phyloP scores from a whole-genome alignment of 192 early-diverging fungal species.

The Blastocladiella britannica region DNA sequence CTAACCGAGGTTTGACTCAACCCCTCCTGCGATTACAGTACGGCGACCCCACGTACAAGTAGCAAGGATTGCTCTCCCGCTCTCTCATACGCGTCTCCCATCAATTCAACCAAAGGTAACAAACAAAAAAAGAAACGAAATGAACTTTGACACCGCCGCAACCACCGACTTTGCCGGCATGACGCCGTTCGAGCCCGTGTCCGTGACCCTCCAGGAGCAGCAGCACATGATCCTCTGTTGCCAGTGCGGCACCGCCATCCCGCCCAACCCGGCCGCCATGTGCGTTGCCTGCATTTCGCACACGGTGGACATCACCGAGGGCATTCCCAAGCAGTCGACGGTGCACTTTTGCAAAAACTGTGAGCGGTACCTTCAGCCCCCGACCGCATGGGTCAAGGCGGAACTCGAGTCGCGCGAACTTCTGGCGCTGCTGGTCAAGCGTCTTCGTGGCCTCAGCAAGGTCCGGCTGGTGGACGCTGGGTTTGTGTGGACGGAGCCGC shows the following conservation, averaged over 20 bases:
- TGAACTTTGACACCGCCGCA: too few relatives aligned
- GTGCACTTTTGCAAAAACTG: constrained; percentile 93
- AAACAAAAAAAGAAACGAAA: too few relatives aligned
- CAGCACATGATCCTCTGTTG: constrained; percentile 40
- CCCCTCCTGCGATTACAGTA: too few relatives aligned
- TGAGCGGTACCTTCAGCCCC: constrained; percentile 91
- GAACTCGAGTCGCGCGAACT: constrained; percentile 79
- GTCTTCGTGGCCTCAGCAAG: constrained; percentile 72
- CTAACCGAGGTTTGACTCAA: too few relatives aligned
- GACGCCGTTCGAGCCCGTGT: not conserved
- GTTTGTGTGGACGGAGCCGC: constrained; percentile 95
- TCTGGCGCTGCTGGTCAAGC: constrained; percentile 78
- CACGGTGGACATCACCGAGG: constrained; percentile 95
- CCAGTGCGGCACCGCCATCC: constrained; percentile 78
- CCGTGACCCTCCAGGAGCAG: not conserved
- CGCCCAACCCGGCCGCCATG: constrained; percentile 96
- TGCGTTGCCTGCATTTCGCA: constrained; percentile 94
- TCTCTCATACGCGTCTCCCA: too few relatives aligned
- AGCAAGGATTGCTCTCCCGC: too few relatives aligned
- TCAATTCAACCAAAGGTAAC: too few relatives aligned
- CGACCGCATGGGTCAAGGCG: constrained; percentile 68
- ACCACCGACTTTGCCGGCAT: too few relatives aligned
- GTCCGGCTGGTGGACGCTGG: constrained; percentile 90
- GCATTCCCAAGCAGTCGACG: constrained; percentile 90
- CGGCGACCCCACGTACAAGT: too few relatives aligned